Evolutionary conservation across 2,329 filamentous ascomycete genomes (phyloP), one percentile per base, ranked within the genome.

Genomic region (Tolypocladium album): DNA sequence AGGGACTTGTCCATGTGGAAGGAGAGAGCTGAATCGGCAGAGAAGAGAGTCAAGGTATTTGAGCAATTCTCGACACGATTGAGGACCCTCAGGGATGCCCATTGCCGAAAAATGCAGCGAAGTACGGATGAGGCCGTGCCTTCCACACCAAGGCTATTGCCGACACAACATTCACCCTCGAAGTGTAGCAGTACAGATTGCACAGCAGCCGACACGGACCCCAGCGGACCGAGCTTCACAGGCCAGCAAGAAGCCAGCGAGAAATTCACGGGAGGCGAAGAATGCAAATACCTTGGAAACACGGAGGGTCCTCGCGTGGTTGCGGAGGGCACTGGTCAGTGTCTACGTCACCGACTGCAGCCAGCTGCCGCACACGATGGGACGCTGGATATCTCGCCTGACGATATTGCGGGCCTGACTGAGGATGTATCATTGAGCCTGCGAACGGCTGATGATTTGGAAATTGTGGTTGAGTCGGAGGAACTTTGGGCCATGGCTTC

Each of bases 1-100:
- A 65, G 66, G 15, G 71, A 74, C 31, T 61, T 67, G 5, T 64
- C 64, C 0, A 75, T 72, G 62, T 88, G 84, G 85, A 79, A 75
- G 63, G 75, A 74, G 39, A 74, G 82, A 39, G 85, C 85, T 0
- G 77, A 83, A 65, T 73, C 76, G 4, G 83, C 83, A 0, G 84
- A 88, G 71, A 75, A 72, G 61, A 75, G 79, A 56, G 67, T 85
- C 22, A 73, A 75, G 4, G 75, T 78, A 31, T 77, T 82, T 61
- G 75, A 82, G 66, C 69, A 71, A 47, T 77, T 80, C 61, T 74
- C 73, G 4, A 61, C 67, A 17, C 69, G 69, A 31, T 47, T 77
- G 39, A 68, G 69, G 55, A 69, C 65, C 1, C 71, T 75, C 57
- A 67, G 66, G n/a, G 67, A 68, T 52, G 58, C 59, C 20, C 6